Evolutionary conservation across 1,284 basidiomycete species (phyloP).

Genomic region (Malassezia nana): DNA sequence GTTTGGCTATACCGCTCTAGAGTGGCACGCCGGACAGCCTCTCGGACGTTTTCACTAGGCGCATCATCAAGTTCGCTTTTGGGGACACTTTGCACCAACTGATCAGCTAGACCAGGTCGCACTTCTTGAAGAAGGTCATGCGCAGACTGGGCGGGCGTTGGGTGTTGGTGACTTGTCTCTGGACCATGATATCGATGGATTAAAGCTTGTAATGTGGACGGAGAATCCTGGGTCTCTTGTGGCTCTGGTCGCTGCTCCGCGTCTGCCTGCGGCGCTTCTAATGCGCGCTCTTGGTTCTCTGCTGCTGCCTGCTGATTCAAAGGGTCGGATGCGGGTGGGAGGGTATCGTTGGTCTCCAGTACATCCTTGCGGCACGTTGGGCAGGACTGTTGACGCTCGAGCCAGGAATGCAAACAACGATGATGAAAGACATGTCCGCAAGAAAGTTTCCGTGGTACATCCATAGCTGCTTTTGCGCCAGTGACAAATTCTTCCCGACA

Average conservation of each 20-base stretch:
- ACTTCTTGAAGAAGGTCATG: neutral
- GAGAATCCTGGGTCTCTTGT: neutral
- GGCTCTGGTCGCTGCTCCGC: neutral
- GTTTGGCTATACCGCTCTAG: neutral
- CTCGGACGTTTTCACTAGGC: neutral
- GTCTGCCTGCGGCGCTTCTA: neutral
- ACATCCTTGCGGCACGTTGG: conserved; percentile 93
- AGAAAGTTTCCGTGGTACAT: conserved; percentile 72
- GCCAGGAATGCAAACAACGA: conserved; percentile 89
- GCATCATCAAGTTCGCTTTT: neutral
- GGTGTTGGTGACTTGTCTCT: neutral
- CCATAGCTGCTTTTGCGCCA: neutral
- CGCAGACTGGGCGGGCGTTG: neutral
- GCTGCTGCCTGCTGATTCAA: neutral
- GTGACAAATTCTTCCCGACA: conserved; percentile 81
- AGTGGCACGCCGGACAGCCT: conserved; percentile 3
- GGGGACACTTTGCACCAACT: neutral
- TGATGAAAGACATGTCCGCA: conserved; percentile 99
- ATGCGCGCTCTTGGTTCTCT: neutral
- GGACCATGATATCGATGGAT: neutral
- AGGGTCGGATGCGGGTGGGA: neutral
- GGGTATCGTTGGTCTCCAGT: conserved; percentile 46
- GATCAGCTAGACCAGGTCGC: neutral
- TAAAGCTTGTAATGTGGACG: neutral
- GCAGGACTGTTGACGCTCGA: conserved; percentile 83